Evolutionary conservation across 768 basidiomycete genomes (phyloP).

Genomic region (Naganishia friedmannii): DNA sequence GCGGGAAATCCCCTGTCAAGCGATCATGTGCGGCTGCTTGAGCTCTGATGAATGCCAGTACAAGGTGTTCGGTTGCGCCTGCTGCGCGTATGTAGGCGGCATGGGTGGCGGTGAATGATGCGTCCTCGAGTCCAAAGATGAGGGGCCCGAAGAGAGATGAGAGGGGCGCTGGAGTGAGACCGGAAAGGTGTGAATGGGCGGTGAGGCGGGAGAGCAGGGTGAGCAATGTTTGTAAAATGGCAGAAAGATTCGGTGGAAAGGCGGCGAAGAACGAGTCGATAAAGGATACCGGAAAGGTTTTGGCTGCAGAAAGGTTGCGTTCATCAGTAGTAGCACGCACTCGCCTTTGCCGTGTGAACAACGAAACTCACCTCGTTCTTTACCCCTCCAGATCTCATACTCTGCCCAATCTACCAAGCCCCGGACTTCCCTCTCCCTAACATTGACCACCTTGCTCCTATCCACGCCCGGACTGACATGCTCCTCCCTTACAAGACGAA

Average conservation of each 20-base stretch:
- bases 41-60: constrained; percentile 85
- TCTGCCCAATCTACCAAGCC: constrained; percentile 82
- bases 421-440: constrained; percentile 53
- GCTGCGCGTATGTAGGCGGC: constrained; percentile 72
- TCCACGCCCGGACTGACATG: constrained; percentile 24
- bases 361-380: constrained; percentile 67
- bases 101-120: constrained; percentile 56
- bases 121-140: constrained; percentile 72
- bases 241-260: constrained; percentile 35
- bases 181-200: constrained; percentile 77
- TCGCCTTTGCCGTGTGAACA: no score
- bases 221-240: constrained; percentile 59
- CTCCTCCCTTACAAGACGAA: constrained; percentile 63
- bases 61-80: constrained; percentile 84
- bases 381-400: constrained; percentile 75
- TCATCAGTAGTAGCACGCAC: background rate
- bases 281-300: background rate
- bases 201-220: constrained; percentile 77
- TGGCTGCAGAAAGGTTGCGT: background rate
- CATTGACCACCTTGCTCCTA: constrained; percentile 31
- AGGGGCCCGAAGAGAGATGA: constrained; percentile 85
- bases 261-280: constrained; percentile 56
- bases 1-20: constrained; percentile 56
- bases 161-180: constrained; percentile 85
- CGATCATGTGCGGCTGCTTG: constrained; percentile 58